Evolutionary conservation across 1,284 basidiomycete genomes (phyloP).

Genomic region (Sporisorium exsertum): DNA sequence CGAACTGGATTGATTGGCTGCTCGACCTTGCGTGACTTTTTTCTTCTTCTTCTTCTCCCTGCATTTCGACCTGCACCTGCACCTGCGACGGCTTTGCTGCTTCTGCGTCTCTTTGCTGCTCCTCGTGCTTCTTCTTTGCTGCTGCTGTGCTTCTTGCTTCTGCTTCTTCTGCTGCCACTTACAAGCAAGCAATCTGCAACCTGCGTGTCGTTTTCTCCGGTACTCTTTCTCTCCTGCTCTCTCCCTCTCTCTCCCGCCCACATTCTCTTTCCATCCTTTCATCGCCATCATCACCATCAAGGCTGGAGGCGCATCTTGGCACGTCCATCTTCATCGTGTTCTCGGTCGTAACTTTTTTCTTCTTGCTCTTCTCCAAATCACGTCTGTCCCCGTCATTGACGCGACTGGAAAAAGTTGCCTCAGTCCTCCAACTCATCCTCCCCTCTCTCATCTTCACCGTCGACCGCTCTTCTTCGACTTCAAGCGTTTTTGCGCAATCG

Average conservation of each 20-base stretch:
- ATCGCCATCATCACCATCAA: constrained; percentile 4
- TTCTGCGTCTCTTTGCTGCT: constrained; percentile 6
- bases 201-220: constrained; percentile 38
- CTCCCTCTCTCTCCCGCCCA: constrained; percentile 2
- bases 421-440: neutral
- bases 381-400: constrained; percentile 11
- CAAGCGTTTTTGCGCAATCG: constrained; percentile 1
- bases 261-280: constrained; percentile 10
- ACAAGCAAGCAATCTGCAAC: constrained; percentile 47
- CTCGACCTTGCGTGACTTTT: constrained; percentile 5
- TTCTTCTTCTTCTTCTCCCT: constrained; percentile 21
- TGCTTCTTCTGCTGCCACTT: constrained; percentile 14
- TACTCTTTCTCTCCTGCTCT: neutral
- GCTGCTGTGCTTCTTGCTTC: constrained; percentile 3
- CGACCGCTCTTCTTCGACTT: neutral
- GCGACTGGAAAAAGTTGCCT: constrained; percentile 17
- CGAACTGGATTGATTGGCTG: constrained; percentile 8
- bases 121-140: constrained; percentile 9
- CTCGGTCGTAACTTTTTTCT: constrained; percentile 3
- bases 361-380: constrained; percentile 3
- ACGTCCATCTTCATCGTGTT: constrained; percentile 14
- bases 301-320: constrained; percentile 17
- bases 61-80: constrained; percentile 32
- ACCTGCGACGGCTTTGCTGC: constrained; percentile 11
- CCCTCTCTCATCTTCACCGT: constrained; percentile 2